Conservation (phyloP, 345 rosid species). For the Linum usitatissimum region DNA sequence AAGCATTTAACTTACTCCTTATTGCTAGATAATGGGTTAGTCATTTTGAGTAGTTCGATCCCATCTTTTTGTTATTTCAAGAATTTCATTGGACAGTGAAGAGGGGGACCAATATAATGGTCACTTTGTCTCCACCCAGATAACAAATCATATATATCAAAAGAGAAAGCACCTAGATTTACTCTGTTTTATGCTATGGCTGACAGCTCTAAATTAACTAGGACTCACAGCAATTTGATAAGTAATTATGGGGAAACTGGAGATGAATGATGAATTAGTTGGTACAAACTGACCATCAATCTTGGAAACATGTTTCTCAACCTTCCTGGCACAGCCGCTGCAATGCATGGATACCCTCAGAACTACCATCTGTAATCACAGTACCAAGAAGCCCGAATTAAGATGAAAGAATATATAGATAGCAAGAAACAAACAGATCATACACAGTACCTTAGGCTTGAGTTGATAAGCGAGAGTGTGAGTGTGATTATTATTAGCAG, state of each 20-base stretch:
- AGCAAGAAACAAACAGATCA: background rate
- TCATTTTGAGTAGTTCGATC: no score
- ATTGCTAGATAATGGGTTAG: no score
- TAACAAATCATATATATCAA: no score
- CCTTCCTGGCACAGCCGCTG: slow-evolving; percentile 81
- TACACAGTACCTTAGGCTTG: slow-evolving; percentile 58
- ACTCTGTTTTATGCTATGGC: no score
- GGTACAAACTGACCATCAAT: slow-evolving; percentile 43
- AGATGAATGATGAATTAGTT: background rate
- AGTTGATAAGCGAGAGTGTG: slow-evolving; percentile 73
- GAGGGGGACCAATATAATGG: background rate
- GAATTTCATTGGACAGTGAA: background rate
- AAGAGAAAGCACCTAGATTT: no score
- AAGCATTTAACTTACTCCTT: no score
- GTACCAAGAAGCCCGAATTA: background rate
- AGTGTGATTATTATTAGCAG: slow-evolving; percentile 47
- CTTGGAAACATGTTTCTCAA: slow-evolving; percentile 80
- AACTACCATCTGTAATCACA: slow-evolving; percentile 52
- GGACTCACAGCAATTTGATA: no score
- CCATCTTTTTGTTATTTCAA: background rate
- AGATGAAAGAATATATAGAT: background rate
- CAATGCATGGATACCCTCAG: slow-evolving; percentile 87
- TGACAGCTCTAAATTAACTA: no score
- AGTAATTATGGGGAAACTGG: no score
- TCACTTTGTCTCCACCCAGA: no score